Conservation (phyloP, 441 rosid species). For the Brassica hybrid region DNA sequence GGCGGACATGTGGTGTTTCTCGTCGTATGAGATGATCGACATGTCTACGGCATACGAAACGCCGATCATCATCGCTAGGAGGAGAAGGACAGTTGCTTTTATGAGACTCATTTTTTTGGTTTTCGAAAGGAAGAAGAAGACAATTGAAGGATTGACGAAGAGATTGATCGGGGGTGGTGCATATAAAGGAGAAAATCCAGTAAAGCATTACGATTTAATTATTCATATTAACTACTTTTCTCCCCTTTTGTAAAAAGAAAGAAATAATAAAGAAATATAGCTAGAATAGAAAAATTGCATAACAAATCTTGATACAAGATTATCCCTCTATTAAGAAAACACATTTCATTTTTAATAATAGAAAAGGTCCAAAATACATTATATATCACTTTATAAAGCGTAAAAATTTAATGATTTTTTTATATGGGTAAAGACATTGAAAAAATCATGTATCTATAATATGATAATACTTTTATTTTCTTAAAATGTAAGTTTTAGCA, state of each 20-base stretch:
- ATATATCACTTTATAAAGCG: too few relatives aligned
- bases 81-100: constrained; percentile 46
- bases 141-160: constrained; percentile 17
- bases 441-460: too few relatives aligned
- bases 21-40: constrained; percentile 80
- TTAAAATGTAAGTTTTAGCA: too few relatives aligned
- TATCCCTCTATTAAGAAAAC: too few relatives aligned
- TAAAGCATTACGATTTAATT: neutral
- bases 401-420: too few relatives aligned
- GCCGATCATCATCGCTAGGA: constrained; percentile 49
- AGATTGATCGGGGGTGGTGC: constrained; percentile 9
- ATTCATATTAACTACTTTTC: constrained; percentile 4
- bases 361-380: too few relatives aligned
- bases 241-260: neutral
- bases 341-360: too few relatives aligned
- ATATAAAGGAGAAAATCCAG: constrained; percentile 5
- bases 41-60: constrained; percentile 71
- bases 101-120: constrained; percentile 48
- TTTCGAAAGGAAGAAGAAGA: constrained; percentile 1
- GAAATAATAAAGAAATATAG: neutral
- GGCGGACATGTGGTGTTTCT: constrained; percentile 46
- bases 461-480: too few relatives aligned
- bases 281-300: neutral
- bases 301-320: too few relatives aligned
- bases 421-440: too few relatives aligned